phyloP scores from a whole-genome alignment of 2,329 filamentous ascomycete genomes.

The Cercospora sojina region DNA sequence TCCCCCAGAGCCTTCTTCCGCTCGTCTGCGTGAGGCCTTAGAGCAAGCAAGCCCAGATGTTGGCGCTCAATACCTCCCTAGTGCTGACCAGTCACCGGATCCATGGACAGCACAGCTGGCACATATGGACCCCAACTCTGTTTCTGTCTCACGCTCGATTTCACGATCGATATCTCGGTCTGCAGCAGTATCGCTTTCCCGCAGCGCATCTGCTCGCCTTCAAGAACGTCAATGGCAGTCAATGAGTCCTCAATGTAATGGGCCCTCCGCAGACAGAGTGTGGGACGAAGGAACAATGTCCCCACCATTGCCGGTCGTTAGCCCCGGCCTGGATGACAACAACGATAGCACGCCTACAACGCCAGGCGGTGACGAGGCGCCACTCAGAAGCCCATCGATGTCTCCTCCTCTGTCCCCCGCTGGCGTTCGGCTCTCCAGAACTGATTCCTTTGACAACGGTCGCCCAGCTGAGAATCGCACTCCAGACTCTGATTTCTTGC shows the following conservation, averaged over 20 bases:
- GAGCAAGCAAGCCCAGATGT: constrained; percentile 9
- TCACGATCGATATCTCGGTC: background rate
- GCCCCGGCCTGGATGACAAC: constrained; percentile 13
- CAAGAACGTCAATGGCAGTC: constrained; percentile 10
- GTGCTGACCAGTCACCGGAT: background rate
- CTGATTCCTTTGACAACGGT: constrained; percentile 10
- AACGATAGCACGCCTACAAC: constrained; percentile 13
- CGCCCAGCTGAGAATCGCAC: constrained; percentile 3
- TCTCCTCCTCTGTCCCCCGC: constrained; percentile 8
- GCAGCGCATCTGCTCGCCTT: constrained; percentile 1
- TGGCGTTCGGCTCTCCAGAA: constrained; percentile 8
- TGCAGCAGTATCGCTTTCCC: background rate
- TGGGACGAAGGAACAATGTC: constrained; percentile 6
- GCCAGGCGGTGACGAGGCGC: constrained; percentile 2
- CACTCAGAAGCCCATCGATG: constrained; percentile 3
- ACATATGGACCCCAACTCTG: constrained; percentile 1
- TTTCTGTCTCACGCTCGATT: background rate
- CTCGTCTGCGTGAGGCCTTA: constrained; percentile 5
- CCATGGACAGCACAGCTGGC: constrained; percentile 7
- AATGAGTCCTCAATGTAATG: constrained; percentile 10
- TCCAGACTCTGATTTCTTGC: constrained; percentile 19
- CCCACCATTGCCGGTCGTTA: constrained; percentile 5
- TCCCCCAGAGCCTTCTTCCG: constrained; percentile 5
- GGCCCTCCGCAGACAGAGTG: background rate
- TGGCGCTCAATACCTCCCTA: background rate